These are phyloP conservation scores for Chlorella variabilis DNA, from an alignment of 163 green algal genomes.

Conservation along the genomic window DNA sequence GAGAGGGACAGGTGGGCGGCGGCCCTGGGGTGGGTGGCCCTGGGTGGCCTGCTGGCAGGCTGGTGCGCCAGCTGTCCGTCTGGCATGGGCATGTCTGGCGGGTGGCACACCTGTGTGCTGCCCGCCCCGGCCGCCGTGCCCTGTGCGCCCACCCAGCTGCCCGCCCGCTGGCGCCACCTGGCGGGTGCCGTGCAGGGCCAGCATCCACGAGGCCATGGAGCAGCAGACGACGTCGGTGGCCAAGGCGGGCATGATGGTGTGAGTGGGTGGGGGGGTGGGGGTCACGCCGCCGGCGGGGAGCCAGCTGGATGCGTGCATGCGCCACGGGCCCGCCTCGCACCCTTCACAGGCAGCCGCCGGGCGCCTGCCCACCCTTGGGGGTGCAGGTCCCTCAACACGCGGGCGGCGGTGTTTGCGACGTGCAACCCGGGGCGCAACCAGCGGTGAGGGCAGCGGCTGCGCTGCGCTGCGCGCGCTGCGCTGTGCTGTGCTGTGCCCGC, in stretches of 20 bases:
- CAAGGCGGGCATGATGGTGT: slow-evolving; percentile 92
- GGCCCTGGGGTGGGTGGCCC: not conserved
- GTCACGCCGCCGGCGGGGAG: slow-evolving; percentile 38
- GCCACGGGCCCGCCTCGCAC: too few species aligned
- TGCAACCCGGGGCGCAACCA: slow-evolving; percentile 45
- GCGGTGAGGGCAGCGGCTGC: slow-evolving; percentile 15
- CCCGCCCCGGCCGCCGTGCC: too few species aligned
- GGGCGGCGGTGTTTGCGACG: slow-evolving; percentile 83
- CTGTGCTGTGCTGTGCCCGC: not conserved
- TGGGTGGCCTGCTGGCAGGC: too few species aligned
- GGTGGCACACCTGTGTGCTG: too few species aligned
- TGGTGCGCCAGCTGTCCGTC: too few species aligned
- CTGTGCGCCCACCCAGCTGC: too few species aligned
- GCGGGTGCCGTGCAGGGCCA: slow-evolving; percentile 53
- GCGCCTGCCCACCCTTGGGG: too few species aligned
- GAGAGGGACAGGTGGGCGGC: slow-evolving; percentile 50
- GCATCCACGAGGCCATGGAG: slow-evolving; percentile 95
- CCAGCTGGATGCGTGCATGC: too few species aligned
- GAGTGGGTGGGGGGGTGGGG: slow-evolving; percentile 83
- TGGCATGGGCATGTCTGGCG: too few species aligned
- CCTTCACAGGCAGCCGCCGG: too few species aligned
- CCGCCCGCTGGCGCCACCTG: not conserved
- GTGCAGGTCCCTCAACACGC: slow-evolving; percentile 67
- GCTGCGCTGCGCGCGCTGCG: not conserved
- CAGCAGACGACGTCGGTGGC: slow-evolving; percentile 95